phyloP scores from a whole-genome alignment of 2,329 filamentous ascomycete species.

The Colletotrichum sp. region DNA sequence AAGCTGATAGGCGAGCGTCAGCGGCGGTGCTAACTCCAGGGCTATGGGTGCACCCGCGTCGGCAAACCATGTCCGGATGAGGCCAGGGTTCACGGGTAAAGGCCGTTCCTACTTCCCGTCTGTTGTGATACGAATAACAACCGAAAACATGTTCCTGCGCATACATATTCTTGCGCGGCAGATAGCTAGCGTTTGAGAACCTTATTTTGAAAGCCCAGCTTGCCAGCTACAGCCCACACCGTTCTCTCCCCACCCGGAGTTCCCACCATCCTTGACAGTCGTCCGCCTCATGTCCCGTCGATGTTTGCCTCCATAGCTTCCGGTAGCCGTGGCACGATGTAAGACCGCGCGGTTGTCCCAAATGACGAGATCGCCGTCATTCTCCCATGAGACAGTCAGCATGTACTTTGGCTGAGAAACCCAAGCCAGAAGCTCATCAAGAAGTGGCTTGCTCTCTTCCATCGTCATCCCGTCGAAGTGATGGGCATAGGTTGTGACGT shows the following conservation, averaged over 20 bases:
- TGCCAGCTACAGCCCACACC: background rate
- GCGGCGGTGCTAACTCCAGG: accelerated
- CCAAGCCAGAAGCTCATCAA: background rate
- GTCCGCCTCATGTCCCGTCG: background rate
- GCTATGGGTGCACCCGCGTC: background rate
- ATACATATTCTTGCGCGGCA: background rate
- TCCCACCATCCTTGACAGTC: background rate
- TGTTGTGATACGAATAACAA: background rate
- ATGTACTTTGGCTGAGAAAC: background rate
- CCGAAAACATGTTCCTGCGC: background rate
- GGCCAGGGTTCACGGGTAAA: background rate
- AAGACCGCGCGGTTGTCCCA: background rate
- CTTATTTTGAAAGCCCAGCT: background rate
- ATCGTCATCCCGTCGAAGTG: background rate
- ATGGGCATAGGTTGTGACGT: background rate
- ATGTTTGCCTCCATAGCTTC: background rate
- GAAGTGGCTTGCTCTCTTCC: background rate
- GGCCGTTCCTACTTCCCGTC: background rate
- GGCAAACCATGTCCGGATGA: background rate
- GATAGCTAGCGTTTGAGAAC: background rate
- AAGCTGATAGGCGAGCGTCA: accelerated
- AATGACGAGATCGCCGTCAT: background rate
- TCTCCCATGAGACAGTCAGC: background rate
- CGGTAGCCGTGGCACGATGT: background rate
- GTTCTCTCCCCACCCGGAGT: background rate